A percentile compares a stretch with the other conserved stretches of the same genome.
Conservation (phyloP, 2,329 filamentous ascomycete species). For the Lachnellula subtilissima region DNA sequence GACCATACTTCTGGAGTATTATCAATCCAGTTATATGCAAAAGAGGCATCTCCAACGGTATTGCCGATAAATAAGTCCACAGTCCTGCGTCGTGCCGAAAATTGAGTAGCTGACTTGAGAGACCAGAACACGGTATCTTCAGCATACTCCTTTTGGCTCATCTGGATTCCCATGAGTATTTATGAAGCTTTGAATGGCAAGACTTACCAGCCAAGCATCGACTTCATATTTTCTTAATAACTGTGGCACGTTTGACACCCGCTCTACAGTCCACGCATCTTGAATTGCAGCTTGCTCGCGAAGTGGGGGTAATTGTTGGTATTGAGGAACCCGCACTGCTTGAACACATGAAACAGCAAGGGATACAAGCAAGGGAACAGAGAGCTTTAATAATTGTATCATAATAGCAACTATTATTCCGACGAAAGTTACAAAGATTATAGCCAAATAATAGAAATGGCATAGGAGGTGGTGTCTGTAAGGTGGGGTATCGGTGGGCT, state of each 20-base stretch:
- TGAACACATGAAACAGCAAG: neutral
- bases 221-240: slow-evolving; percentile 42
- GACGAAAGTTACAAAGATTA: no score
- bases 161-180: slow-evolving; percentile 28
- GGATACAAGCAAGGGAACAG: neutral
- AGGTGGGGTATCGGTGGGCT: no score
- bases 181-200: neutral
- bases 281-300: slow-evolving; percentile 41
- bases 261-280: slow-evolving; percentile 41
- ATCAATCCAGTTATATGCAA: slow-evolving; percentile 42
- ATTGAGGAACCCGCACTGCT: slow-evolving; percentile 15
- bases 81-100: slow-evolving; percentile 46
- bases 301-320: slow-evolving; percentile 38
- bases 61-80: slow-evolving; percentile 45
- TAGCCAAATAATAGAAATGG: no score
- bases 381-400: no score
- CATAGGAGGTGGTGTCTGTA: no score
- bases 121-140: slow-evolving; percentile 50
- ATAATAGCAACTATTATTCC: no score
- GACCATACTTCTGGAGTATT: slow-evolving; percentile 42
- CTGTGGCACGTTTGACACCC: slow-evolving; percentile 37
- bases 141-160: slow-evolving; percentile 47
- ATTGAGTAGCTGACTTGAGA: slow-evolving; percentile 41
- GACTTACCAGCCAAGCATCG: slow-evolving; percentile 44
- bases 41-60: slow-evolving; percentile 27